Percentiles rank a stretch among this genome's conserved stretches.
These are phyloP conservation scores for Balakata baccata DNA, from an alignment of 345 rosid genomes.

Conservation along the genomic window DNA sequence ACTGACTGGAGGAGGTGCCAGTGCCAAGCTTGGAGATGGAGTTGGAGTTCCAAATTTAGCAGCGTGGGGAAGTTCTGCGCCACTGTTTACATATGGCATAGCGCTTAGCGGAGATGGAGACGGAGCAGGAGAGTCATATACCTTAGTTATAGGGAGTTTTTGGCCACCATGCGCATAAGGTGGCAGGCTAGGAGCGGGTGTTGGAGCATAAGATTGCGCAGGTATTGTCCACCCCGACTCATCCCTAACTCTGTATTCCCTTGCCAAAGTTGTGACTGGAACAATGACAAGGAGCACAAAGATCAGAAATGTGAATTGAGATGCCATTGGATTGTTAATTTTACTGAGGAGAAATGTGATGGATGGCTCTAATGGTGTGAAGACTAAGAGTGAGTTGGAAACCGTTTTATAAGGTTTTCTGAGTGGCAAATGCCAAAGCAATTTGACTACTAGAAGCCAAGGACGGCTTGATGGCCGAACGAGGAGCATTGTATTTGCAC, in stretches of 20 bases:
- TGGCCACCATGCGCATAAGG: too few species aligned
- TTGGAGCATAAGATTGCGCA: conserved; percentile 9
- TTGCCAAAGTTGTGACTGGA: conserved; percentile 23
- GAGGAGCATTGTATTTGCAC: not conserved
- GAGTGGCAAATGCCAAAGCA: not conserved
- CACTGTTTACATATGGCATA: not conserved
- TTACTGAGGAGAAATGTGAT: not conserved
- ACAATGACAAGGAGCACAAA: conserved; percentile 12
- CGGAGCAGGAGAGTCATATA: not conserved
- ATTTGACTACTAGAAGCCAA: not conserved
- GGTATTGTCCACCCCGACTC: conserved; percentile 30
- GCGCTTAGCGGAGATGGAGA: not conserved
- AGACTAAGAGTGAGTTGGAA: too few species aligned
- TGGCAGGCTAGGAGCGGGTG: not conserved
- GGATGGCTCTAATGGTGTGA: not conserved
- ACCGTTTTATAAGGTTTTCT: not conserved
- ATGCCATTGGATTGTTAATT: conserved; percentile 25
- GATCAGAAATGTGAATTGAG: not conserved
- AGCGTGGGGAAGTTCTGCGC: too few species aligned
- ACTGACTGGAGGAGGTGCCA: conserved; percentile 9
- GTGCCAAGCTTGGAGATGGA: conserved; percentile 14
- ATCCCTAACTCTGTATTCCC: conserved; percentile 34
- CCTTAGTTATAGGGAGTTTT: too few species aligned
- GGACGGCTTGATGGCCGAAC: conserved; percentile 9
- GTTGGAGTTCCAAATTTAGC: not conserved